Conservation (phyloP, 257 asterid genomes). For the Penstemon eatonii region DNA sequence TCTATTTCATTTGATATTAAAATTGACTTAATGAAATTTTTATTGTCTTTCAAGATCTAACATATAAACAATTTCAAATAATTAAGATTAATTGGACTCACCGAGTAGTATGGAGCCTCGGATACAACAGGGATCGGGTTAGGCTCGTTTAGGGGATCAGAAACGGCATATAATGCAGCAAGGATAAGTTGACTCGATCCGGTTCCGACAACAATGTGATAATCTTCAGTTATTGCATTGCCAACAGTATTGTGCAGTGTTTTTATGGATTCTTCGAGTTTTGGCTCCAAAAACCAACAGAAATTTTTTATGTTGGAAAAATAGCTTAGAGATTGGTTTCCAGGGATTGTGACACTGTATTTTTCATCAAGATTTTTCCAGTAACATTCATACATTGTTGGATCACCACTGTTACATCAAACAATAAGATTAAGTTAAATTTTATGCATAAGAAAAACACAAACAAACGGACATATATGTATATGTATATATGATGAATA, state of each 20-base stretch:
- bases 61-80: slow-evolving; percentile 1
- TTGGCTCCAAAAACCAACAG: slow-evolving; percentile 85
- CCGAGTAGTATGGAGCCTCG: slow-evolving; percentile 83
- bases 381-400: slow-evolving; percentile 43
- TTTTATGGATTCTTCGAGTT: slow-evolving; percentile 62
- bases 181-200: slow-evolving; percentile 84
- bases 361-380: slow-evolving; percentile 45
- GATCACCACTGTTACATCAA: slow-evolving; percentile 48
- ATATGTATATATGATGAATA: not conserved
- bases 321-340: slow-evolving; percentile 66
- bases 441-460: not conserved
- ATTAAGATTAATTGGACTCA: slow-evolving; percentile 17
- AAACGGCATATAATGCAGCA: slow-evolving; percentile 70
- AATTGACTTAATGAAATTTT: slow-evolving; percentile 24
- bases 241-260: slow-evolving; percentile 54
- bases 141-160: slow-evolving; percentile 34
- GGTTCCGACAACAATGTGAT: slow-evolving; percentile 62
- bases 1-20: slow-evolving; percentile 10
- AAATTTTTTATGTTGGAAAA: slow-evolving; percentile 44
- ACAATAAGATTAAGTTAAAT: not conserved
- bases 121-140: slow-evolving; percentile 63
- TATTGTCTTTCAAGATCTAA: slow-evolving; percentile 11
- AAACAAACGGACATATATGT: not conserved
- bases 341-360: slow-evolving; percentile 35
- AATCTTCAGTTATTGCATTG: slow-evolving; percentile 56